These are phyloP conservation scores for Hura crepitans DNA, from an alignment of 441 rosid genomes.

Conservation along the genomic window DNA sequence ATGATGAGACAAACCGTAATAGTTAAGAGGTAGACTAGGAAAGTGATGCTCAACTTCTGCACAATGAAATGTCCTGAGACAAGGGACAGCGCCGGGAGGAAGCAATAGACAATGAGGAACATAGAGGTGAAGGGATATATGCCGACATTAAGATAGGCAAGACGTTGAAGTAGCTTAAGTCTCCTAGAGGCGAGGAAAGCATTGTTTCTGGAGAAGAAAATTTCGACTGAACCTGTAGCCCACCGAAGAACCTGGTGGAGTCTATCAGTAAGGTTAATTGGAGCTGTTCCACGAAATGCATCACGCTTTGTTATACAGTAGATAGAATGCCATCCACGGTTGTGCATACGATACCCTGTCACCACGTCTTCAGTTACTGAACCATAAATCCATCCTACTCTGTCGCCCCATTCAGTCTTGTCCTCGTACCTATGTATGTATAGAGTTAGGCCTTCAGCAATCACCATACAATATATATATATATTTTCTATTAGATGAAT, in stretches of 20 bases:
- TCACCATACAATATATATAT: too few species aligned
- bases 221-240: constrained; percentile 91
- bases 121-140: constrained; percentile 79
- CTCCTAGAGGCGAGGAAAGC: constrained; percentile 52
- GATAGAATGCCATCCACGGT: constrained; percentile 85
- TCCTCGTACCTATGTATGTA: constrained; percentile 59
- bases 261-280: constrained; percentile 75
- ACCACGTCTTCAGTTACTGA: constrained; percentile 91
- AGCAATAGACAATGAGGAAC: constrained; percentile 80
- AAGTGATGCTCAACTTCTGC: constrained; percentile 46
- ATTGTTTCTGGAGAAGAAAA: constrained; percentile 86
- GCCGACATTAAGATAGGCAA: constrained; percentile 76
- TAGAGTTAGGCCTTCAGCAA: too few species aligned
- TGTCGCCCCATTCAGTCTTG: constrained; percentile 89
- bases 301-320: constrained; percentile 82
- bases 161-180: constrained; percentile 72
- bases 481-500: not conserved
- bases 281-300: constrained; percentile 80
- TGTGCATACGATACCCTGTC: constrained; percentile 88
- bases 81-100: constrained; percentile 87
- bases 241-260: constrained; percentile 86
- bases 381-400: constrained; percentile 90
- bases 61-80: constrained; percentile 86
- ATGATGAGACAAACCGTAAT: constrained; percentile 56
- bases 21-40: constrained; percentile 53